A percentile compares a stretch with the other conserved stretches of the same genome.
phyloP scores from a whole-genome alignment of 2,329 filamentous ascomycete species.

The Neonectria faginata region DNA sequence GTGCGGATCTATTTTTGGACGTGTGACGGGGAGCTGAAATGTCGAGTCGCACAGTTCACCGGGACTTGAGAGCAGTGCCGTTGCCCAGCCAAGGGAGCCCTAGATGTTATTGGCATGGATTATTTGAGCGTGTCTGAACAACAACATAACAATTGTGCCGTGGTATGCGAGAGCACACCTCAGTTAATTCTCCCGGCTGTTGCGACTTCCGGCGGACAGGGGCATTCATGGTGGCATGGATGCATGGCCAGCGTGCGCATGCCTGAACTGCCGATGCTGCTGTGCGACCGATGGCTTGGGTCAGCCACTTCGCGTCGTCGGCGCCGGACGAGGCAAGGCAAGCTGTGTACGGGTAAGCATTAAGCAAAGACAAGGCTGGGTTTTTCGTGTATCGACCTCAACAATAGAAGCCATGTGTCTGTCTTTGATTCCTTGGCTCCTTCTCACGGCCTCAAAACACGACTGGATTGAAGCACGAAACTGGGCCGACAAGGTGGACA shows the following conservation, averaged over 20 bases:
- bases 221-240: neutral
- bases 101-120: neutral
- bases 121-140: neutral
- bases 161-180: no score
- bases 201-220: slow-evolving; percentile 4
- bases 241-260: slow-evolving; percentile 7
- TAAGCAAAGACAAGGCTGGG: neutral
- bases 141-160: neutral
- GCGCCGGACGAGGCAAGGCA: slow-evolving; percentile 1
- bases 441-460: neutral
- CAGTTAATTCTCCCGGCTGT: neutral
- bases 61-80: neutral
- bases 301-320: slow-evolving; percentile 27
- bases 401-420: neutral
- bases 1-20: neutral
- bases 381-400: neutral
- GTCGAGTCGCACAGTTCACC: no score
- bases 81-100: neutral
- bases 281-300: slow-evolving; percentile 14
- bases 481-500: neutral
- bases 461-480: neutral
- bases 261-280: slow-evolving; percentile 14
- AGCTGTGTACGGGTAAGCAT: slow-evolving; percentile 1
- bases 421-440: neutral
- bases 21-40: no score